Conservation (phyloP, 2,329 filamentous ascomycete species). For the Colletotrichum cuscutae region DNA sequence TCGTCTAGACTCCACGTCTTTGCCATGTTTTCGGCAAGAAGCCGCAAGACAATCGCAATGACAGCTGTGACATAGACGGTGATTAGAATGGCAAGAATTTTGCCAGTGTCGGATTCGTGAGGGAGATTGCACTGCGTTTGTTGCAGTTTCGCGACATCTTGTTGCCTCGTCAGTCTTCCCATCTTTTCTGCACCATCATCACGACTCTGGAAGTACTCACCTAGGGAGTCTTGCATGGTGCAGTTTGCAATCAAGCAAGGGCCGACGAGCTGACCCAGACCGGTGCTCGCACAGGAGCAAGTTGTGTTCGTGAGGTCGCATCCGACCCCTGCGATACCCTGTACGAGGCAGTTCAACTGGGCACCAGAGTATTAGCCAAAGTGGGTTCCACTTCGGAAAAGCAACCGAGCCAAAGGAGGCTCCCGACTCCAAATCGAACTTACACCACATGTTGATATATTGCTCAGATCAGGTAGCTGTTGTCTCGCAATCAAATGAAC, state of each 20-base stretch:
- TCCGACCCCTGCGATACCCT: slow-evolving; percentile 19
- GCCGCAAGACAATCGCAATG: slow-evolving; percentile 5
- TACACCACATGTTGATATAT: slow-evolving; percentile 25
- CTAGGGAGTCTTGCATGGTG: slow-evolving; percentile 35
- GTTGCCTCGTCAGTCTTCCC: not conserved
- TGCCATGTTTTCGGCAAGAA: slow-evolving; percentile 14
- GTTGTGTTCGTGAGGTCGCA: slow-evolving; percentile 34
- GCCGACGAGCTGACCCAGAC: slow-evolving; percentile 15
- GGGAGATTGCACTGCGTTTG: slow-evolving; percentile 26
- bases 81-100: slow-evolving; percentile 18
- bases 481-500: slow-evolving; percentile 11
- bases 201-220: not conserved
- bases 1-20: slow-evolving; percentile 27
- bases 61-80: slow-evolving; percentile 5
- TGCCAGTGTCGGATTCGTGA: slow-evolving; percentile 22
- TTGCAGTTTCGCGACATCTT: slow-evolving; percentile 32
- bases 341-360: slow-evolving; percentile 22
- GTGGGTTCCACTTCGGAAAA: not conserved
- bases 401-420: not conserved
- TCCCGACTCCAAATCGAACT: not conserved
- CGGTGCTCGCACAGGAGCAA: slow-evolving; percentile 26
- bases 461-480: slow-evolving; percentile 26
- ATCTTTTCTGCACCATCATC: not conserved
- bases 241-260: slow-evolving; percentile 31
- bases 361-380: not conserved